These are phyloP conservation scores for Suillus tomentosus DNA, from an alignment of 768 basidiomycete species.

Conservation along the genomic window DNA sequence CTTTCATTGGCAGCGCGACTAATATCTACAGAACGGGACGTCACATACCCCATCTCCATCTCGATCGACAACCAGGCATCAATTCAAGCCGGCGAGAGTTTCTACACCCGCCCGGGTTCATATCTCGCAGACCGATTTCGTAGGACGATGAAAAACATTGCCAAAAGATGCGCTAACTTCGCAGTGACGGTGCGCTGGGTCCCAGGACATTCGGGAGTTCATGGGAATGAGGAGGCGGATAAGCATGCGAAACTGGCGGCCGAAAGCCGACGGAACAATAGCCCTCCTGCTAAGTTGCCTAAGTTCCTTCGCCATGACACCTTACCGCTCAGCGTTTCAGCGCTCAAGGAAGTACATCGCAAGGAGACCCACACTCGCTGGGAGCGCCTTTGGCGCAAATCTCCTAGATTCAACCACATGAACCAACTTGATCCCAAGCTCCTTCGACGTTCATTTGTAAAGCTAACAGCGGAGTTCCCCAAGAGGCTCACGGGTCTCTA, in stretches of 20 bases:
- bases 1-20: constrained; percentile 16
- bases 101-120: not conserved
- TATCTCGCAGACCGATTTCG: not conserved
- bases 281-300: not conserved
- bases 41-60: constrained; percentile 9
- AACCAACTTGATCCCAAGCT: not conserved
- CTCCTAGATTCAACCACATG: not conserved
- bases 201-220: not conserved
- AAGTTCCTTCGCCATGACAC: not conserved
- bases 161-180: not conserved
- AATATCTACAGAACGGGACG: not conserved
- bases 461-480: constrained; percentile 11
- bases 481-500: constrained; percentile 26
- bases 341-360: not conserved
- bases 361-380: not conserved
- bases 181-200: not conserved
- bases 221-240: constrained; percentile 6
- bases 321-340: not conserved
- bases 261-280: not conserved
- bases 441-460: not conserved
- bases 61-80: constrained; percentile 19
- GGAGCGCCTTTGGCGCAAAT: constrained; percentile 2
- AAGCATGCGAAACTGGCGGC: not conserved
- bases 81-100: constrained; percentile 12
- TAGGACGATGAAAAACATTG: not conserved